Evolutionary conservation across 1,284 basidiomycete species (phyloP), one percentile per base, ranked within the genome.

Genomic region (Cutaneotrichosporon sp.): DNA sequence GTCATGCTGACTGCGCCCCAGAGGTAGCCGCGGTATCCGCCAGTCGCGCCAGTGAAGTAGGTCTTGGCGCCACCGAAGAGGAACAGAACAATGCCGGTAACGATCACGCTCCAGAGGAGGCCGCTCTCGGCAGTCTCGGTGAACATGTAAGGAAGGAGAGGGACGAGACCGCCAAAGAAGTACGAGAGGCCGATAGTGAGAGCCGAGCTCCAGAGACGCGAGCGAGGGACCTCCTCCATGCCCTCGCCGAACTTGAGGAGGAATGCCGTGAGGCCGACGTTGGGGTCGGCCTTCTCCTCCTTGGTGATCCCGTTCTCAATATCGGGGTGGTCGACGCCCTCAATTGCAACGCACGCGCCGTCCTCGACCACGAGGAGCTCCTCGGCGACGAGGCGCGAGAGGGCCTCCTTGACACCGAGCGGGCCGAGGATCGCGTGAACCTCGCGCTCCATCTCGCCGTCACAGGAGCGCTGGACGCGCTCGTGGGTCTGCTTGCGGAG

Each of bases 371-470:
- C 84, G 58, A 87, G 82, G 49, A 96, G 82, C 71, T 85, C 87
- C 65, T 86, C 85, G 0, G 93, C 91, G 26, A 98, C 91, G 31
- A 87, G 85, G 16, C 87, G 84, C 64, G 90, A 92, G 7, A 92
- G 86, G 52, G 85, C 84, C 73, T 92, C 88, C 69, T 94, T 90
- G 38, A 99, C 86, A 55, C 96, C 96, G 56, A 97, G 85, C 0
- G 91, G 90, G 2, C 89, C 90, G 13, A 98, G 87, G 5, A 99
- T 87, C 50, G 87, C 89, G 67, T 89, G 85, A 0, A 98, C 93
- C 79, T 98, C 96, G 58, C 95, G 87, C 81, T 97, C 92, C 86
- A 98, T 91, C 83, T 98, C 95, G 62, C 92, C 92, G 22, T 88
- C 86, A 77, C 96, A 98, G 59, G 89, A 92, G 18, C 92, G 87